Conservation (phyloP, 2,329 filamentous ascomycete species). For the Leptosphaerulina australis region DNA sequence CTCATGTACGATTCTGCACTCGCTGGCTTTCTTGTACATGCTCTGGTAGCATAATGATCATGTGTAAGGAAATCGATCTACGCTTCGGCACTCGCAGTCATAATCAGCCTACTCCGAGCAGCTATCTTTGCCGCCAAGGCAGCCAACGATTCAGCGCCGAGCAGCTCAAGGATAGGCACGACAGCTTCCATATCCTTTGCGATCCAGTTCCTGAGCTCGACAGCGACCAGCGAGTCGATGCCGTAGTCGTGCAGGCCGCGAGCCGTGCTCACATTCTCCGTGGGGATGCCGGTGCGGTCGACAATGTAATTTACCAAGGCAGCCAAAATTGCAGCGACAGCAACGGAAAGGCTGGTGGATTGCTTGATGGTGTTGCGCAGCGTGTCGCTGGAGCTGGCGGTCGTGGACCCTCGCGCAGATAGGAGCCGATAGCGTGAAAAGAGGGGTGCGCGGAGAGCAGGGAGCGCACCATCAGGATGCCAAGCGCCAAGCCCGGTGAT, state of each 20-base stretch:
- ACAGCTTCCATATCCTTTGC: slow-evolving; percentile 19
- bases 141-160: too few relatives aligned
- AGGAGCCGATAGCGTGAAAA: neutral
- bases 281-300: neutral
- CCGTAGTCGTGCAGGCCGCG: slow-evolving; percentile 1
- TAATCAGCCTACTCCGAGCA: neutral
- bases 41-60: too few relatives aligned
- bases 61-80: too few relatives aligned
- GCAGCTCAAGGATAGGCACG: slow-evolving; percentile 23
- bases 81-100: neutral
- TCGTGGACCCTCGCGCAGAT: neutral
- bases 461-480: neutral
- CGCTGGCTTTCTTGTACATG: too few relatives aligned
- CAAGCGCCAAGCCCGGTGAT: neutral
- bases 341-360: neutral
- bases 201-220: slow-evolving; percentile 17
- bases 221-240: slow-evolving; percentile 11
- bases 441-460: neutral
- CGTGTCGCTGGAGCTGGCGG: neutral
- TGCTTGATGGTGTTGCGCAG: neutral
- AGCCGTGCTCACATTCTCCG: neutral
- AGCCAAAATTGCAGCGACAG: neutral
- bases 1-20: too few relatives aligned
- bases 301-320: neutral
- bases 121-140: too few relatives aligned